A percentile compares a stretch with the other conserved stretches of the same genome.
These are phyloP conservation scores for Bidens hawaiensis DNA, from an alignment of 140 eudicot genomes.

Conservation along the genomic window DNA sequence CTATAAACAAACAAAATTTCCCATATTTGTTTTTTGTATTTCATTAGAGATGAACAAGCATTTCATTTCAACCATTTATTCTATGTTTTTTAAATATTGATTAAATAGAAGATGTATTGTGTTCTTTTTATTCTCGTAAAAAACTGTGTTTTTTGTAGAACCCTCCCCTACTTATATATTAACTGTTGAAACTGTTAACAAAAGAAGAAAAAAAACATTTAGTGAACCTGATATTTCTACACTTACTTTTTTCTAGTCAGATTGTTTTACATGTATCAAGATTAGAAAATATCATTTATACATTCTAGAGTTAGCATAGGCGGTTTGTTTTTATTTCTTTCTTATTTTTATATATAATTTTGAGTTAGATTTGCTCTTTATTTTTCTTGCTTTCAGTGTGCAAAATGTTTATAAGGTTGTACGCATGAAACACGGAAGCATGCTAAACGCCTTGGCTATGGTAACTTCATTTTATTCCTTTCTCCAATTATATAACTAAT, in stretches of 20 bases:
- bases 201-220: constrained; percentile 1
- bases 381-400: constrained; percentile 41
- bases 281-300: not conserved
- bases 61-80: no score
- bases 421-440: constrained; percentile 77
- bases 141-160: no score
- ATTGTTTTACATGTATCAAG: not conserved
- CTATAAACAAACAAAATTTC: no score
- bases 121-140: no score
- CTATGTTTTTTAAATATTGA: no score
- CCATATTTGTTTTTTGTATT: no score
- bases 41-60: no score
- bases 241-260: not conserved
- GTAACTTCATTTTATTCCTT: constrained; percentile 30
- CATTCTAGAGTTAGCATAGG: constrained; percentile 2
- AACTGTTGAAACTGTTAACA: constrained; percentile 7
- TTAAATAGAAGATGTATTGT: no score
- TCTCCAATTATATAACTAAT: not conserved
- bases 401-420: constrained; percentile 78
- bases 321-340: not conserved
- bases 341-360: not conserved
- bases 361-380: not conserved
- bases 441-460: constrained; percentile 94
- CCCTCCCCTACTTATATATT: not conserved
- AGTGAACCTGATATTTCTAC: not conserved